Evolutionary conservation across 305 asterid genomes (phyloP).

Genomic region (Solanum hybrid): DNA sequence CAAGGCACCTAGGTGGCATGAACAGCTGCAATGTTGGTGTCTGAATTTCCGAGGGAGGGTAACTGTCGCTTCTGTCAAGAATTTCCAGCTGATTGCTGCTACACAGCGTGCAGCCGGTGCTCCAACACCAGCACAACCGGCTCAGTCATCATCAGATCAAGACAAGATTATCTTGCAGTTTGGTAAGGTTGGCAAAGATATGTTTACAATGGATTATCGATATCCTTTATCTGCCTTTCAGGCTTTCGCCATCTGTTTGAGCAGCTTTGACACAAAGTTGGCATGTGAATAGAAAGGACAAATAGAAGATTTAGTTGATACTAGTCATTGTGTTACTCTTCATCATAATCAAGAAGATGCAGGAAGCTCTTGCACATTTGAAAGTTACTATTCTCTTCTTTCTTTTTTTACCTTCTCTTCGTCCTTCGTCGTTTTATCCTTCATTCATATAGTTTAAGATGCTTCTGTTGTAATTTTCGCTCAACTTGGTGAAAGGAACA

Average conservation of each 20-base stretch:
- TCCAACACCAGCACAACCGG: constrained; percentile 30
- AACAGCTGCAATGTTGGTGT: constrained; percentile 76
- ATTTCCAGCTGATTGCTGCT: constrained; percentile 60
- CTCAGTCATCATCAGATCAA: constrained; percentile 32
- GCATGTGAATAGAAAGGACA: constrained; percentile 56
- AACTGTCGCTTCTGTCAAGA: constrained; percentile 69
- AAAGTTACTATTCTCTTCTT: neutral
- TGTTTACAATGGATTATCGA: constrained; percentile 74
- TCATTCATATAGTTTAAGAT: constrained; percentile 2
- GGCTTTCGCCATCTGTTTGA: constrained; percentile 66
- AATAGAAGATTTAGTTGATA: constrained; percentile 12
- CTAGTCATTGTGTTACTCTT: constrained; percentile 5
- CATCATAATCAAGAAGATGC: constrained; percentile 1
- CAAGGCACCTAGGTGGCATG: constrained; percentile 73
- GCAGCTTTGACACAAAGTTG: constrained; percentile 65
- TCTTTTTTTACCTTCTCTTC: neutral
- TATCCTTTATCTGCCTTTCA: constrained; percentile 71
- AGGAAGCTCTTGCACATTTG: neutral
- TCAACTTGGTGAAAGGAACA: constrained; percentile 6
- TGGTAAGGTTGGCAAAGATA: constrained; percentile 67
- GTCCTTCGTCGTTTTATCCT: neutral
- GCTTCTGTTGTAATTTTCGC: constrained; percentile 3
- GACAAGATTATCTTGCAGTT: constrained; percentile 68
- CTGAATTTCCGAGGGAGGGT: constrained; percentile 68
- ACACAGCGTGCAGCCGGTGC: constrained; percentile 26